Evolutionary conservation across 345 rosid species (phyloP), one percentile per base, ranked within the genome.

Genomic region (Gossypium australe): DNA sequence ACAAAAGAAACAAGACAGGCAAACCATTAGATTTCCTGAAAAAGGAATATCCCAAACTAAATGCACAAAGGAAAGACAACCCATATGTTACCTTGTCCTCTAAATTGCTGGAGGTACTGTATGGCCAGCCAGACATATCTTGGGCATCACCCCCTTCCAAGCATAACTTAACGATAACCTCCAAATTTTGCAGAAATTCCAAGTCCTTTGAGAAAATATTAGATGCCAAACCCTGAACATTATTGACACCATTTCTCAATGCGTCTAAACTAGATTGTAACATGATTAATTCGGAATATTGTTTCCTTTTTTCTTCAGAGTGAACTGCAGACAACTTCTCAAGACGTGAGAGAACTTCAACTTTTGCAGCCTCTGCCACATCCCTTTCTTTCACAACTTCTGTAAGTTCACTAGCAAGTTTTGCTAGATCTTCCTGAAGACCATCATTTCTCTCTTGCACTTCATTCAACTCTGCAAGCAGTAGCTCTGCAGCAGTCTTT

Each of bases 381-480:
- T 89, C 92, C 74, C 85, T 92, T 73, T 79, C 84, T 75, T 77
- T 82, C 72, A 86, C 83, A 73, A 88, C 78, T 70, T 84, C 87
- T 60, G 78, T 57, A 73, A 89, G 80, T 74, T 89, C 90, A 76
- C 70, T 64, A 11, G 81, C 77, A 80, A 73, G 77, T 66, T 85
- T 84, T 71, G 88, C 81, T 77, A 90, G 77, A 76, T 89, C 92
- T 80, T 90, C 98, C 81, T 88, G 98, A 75, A 94, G 88, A 74
- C 77, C 53, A 73, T 92, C 97, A 78, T 94, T 92, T 86, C 97
- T 92, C 80, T 92, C 97, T 79, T 92, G 98, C 76, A 92, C 98
- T 80, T 94, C 97, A 76, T 91, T 89, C 80, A 92, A 80, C 84
- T 94, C 97, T 1, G 97, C 94, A 79, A 92, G 86, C 77, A 94